A percentile compares a stretch with the other conserved stretches of the same genome.
Conservation (phyloP, 2,329 filamentous ascomycete genomes). For the Sordariomycetes sp. region DNA sequence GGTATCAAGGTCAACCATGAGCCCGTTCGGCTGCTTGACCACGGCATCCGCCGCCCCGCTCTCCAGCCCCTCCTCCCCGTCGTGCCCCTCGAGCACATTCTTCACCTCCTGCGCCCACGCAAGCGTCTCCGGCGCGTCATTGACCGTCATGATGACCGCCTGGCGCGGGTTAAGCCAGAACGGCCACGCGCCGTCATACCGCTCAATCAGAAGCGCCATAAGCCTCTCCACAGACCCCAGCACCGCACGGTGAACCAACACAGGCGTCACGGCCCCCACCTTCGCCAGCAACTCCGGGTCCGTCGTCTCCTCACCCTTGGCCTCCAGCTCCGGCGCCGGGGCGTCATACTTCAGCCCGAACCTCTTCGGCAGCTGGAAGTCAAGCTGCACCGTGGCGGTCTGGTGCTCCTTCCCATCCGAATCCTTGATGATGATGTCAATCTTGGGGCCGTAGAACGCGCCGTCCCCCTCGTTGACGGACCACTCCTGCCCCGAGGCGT, state of each 20-base stretch:
- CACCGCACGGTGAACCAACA: constrained; percentile 76
- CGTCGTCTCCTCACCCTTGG: constrained; percentile 32
- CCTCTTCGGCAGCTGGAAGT: constrained; percentile 77
- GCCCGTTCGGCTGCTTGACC: constrained; percentile 40
- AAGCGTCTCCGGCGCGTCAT: constrained; percentile 41
- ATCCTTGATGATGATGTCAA: constrained; percentile 72
- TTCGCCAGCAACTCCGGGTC: constrained; percentile 31
- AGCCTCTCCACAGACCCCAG: constrained; percentile 75
- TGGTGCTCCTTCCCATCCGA: constrained; percentile 78
- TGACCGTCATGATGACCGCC: constrained; percentile 60
- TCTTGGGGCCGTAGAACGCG: constrained; percentile 86
- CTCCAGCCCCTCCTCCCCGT: constrained; percentile 7
- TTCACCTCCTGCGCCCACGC: constrained; percentile 31
- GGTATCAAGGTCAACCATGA: constrained; percentile 59
- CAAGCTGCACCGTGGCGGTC: constrained; percentile 77
- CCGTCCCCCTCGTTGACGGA: constrained; percentile 68
- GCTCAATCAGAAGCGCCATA: constrained; percentile 75
- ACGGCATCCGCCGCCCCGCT: constrained; percentile 17
- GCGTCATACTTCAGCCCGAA: constrained; percentile 67
- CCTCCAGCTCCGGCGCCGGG: constrained; percentile 50
- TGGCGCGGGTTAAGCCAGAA: constrained; percentile 83
- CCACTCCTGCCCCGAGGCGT: constrained; percentile 62
- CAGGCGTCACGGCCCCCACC: constrained; percentile 52
- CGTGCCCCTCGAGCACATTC: constrained; percentile 29
- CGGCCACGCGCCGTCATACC: constrained; percentile 68